Evolutionary conservation across 805 yeast species (phyloP), one percentile per base, ranked within the genome.

Genomic region (Saccharomyces eubayanus): DNA sequence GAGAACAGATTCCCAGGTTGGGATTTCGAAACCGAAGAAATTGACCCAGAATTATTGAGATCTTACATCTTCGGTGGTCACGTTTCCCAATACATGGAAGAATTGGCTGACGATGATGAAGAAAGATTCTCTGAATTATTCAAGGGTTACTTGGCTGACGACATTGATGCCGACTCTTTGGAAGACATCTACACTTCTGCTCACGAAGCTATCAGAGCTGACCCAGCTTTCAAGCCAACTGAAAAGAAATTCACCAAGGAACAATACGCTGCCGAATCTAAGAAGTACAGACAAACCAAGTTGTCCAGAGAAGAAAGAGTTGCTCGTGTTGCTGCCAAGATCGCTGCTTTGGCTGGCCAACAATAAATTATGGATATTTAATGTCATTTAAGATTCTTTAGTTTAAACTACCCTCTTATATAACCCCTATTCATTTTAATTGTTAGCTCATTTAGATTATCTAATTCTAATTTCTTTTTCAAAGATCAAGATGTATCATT

Each of bases 1-100:
- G 88, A 96, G 74, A 91, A 91, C 85, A 91, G 99, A 87, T 94
- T 91, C 96, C 99, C 99, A 79, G 99, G 99, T 82, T 94, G 92
- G 96, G 99, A 94, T 79, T 89, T 92, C 72, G 99, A 94, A 83
- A 73, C 86, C 71, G 96, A 94, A 83, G 99, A 94, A 82, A 85
- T 94, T 71, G 99, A 94, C 75, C 89, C 97, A 71, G 99, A 94
- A 75, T 78, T 84, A 68, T 85, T 94, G 77, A 89, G 97, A 89
- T 89, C 89, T 80, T 94, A 94, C 96, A 94, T 94, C 83, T 87
- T 92, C 75, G 98, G 96, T 83, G 98, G 98, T 78, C 99, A 94
- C 87, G 91, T 94, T 74, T 85, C 99, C 73, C 98, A 94, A 84
- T 94, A 94, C 94, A 94, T 94, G 97, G 99, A 94, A 84, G 98